Evolutionary conservation across 768 basidiomycete species (phyloP).

Genomic region (Macrocybe gigantea): DNA sequence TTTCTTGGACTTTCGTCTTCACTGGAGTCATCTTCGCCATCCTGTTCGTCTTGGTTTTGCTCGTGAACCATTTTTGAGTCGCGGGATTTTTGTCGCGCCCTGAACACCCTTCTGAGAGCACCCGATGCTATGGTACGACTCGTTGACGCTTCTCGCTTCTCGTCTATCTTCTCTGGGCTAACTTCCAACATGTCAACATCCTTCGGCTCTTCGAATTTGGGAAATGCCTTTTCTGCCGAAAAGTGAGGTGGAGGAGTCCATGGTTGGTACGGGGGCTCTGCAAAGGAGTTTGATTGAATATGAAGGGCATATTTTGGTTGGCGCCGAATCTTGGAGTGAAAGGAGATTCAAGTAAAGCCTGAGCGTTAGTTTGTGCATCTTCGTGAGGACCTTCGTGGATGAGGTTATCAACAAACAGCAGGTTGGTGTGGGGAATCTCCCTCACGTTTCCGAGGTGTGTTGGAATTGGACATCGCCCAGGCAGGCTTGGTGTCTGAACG

Average conservation of each 20-base stretch:
- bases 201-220: conserved; percentile 42
- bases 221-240: conserved; percentile 56
- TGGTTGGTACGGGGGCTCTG: conserved; percentile 46
- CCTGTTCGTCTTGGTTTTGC: conserved; percentile 29
- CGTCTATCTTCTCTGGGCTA: conserved; percentile 49
- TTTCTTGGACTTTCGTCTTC: conserved; percentile 34
- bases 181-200: conserved; percentile 76
- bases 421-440: conserved; percentile 4
- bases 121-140: conserved; percentile 55
- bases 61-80: conserved; percentile 19
- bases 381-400: conserved; percentile 31
- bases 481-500: conserved; percentile 51
- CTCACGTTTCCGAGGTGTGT: conserved; percentile 66
- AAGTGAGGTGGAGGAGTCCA: conserved; percentile 65
- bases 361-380: conserved; percentile 36
- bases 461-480: conserved; percentile 45
- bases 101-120: conserved; percentile 60
- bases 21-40: conserved; percentile 33
- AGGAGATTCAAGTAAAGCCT: conserved; percentile 17
- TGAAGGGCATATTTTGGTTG: conserved; percentile 66
- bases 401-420: neutral
- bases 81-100: conserved; percentile 47
- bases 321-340: conserved; percentile 54
- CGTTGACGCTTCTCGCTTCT: conserved; percentile 29
- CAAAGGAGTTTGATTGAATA: conserved; percentile 44